Evolutionary conservation across 2,329 filamentous ascomycete genomes (phyloP).

Genomic region (Cladosporium halotolerans): DNA sequence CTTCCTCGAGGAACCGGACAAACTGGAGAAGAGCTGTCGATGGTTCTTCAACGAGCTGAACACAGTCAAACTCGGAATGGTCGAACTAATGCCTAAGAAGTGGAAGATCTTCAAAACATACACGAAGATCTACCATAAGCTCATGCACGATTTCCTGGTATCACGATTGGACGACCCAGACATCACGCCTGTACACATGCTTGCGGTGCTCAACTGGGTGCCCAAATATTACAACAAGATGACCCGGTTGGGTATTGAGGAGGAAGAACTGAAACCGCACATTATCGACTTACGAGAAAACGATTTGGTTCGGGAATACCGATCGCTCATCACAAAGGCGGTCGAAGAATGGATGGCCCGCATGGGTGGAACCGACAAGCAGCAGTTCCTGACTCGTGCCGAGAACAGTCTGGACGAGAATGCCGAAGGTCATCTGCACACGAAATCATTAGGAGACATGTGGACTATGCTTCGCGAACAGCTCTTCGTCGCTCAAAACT

Average conservation of each 20-base stretch:
- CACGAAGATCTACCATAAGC: constrained; percentile 79
- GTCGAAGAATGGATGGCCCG: constrained; percentile 97
- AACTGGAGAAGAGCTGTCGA: constrained; percentile 78
- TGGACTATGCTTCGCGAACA: constrained; percentile 98
- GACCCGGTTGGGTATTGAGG: constrained; percentile 73
- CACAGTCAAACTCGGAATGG: constrained; percentile 89
- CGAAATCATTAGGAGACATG: constrained; percentile 84
- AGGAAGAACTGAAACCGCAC: constrained; percentile 72
- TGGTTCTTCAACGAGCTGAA: constrained; percentile 99
- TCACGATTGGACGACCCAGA: constrained; percentile 76
- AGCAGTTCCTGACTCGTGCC: constrained; percentile 71
- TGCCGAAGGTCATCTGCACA: constrained; percentile 85
- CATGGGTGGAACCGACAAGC: constrained; percentile 76
- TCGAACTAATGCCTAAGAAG: constrained; percentile 83
- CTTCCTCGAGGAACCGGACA: constrained; percentile 76
- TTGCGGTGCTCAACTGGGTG: constrained; percentile 90
- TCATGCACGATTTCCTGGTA: constrained; percentile 93
- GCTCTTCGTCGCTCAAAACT: constrained; percentile 75
- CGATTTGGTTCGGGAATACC: constrained; percentile 89
- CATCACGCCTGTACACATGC: constrained; percentile 76
- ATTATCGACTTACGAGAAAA: constrained; percentile 84
- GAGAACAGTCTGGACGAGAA: constrained; percentile 79
- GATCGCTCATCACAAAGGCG: constrained; percentile 88
- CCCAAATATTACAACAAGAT: constrained; percentile 97
- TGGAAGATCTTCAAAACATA: constrained; percentile 95